phyloP scores from a whole-genome alignment of 306 rosid species.

The Quercus berberidifolia region DNA sequence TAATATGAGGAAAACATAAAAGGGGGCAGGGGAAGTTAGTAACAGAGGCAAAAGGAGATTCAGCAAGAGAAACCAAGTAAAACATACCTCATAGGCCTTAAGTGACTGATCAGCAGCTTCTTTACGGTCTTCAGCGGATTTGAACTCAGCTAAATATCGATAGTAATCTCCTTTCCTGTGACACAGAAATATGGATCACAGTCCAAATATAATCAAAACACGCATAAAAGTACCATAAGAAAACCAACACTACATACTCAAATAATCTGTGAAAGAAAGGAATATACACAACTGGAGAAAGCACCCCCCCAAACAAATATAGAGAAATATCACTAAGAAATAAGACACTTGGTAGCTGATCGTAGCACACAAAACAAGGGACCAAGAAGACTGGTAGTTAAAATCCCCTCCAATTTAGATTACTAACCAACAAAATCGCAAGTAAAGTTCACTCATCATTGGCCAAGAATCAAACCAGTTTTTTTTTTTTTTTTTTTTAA shows the following conservation, averaged over 20 bases:
- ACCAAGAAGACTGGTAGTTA: neutral
- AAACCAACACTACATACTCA: neutral
- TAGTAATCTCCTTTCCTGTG: constrained; percentile 51
- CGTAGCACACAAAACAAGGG: neutral
- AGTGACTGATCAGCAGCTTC: constrained; percentile 47
- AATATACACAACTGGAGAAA: neutral
- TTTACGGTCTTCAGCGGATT: constrained; percentile 30
- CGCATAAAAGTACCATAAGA: neutral
- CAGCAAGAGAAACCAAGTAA: constrained; percentile 9
- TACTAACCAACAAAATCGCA: neutral
- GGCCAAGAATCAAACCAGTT: neutral
- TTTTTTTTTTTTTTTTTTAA: too few relatives aligned
- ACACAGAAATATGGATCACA: neutral
- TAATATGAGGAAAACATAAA: neutral
- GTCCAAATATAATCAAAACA: neutral
- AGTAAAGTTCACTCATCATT: neutral
- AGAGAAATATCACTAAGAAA: neutral
- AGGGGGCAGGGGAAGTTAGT: neutral
- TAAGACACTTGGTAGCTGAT: too few relatives aligned
- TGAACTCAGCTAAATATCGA: constrained; percentile 48
- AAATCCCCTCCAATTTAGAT: neutral
- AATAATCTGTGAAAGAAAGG: neutral
- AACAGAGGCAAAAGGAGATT: neutral
- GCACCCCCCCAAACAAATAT: neutral
- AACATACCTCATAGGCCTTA: constrained; percentile 36